phyloP scores from a whole-genome alignment of 2,329 filamentous ascomycete species.

The Neonectria ditissima region DNA sequence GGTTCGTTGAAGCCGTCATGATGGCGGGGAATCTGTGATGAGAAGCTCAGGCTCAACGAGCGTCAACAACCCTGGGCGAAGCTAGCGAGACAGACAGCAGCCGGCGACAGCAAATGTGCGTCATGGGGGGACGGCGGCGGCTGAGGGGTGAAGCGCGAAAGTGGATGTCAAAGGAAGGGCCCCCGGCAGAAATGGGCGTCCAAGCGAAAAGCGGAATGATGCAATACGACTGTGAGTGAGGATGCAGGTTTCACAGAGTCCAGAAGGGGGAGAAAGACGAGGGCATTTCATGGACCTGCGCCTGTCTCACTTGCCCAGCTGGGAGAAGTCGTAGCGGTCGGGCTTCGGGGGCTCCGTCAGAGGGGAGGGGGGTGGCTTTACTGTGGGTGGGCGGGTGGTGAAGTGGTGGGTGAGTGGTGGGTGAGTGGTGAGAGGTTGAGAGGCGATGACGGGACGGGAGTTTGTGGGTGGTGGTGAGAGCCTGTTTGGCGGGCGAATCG shows the following conservation, averaged over 20 bases:
- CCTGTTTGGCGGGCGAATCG: conserved; percentile 1
- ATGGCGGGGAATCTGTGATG: conserved; percentile 6
- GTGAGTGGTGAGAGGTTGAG: not conserved
- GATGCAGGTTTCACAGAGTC: not conserved
- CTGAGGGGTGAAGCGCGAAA: not conserved
- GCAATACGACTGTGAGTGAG: not conserved
- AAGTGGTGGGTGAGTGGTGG: not conserved
- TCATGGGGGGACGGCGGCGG: not conserved
- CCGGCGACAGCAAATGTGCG: conserved; percentile 7
- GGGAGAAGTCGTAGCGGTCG: not conserved
- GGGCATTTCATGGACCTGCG: not conserved
- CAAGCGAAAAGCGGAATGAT: conserved; percentile 13
- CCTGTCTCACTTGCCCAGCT: not conserved
- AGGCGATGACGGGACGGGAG: not conserved
- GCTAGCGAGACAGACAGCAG: not conserved
- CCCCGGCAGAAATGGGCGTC: conserved; percentile 15
- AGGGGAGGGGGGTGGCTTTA: not conserved
- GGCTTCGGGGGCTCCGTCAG: not conserved
- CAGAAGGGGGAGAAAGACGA: not conserved
- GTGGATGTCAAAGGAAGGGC: conserved; percentile 3
- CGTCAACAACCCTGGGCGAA: conserved; percentile 8
- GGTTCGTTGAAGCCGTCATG: conserved; percentile 21
- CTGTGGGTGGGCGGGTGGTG: not conserved
- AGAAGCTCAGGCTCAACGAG: not conserved
- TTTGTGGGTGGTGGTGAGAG: not conserved